Evolutionary conservation across 495 filamentous ascomycete genomes (phyloP).

Genomic region (Echria macrotheca): DNA sequence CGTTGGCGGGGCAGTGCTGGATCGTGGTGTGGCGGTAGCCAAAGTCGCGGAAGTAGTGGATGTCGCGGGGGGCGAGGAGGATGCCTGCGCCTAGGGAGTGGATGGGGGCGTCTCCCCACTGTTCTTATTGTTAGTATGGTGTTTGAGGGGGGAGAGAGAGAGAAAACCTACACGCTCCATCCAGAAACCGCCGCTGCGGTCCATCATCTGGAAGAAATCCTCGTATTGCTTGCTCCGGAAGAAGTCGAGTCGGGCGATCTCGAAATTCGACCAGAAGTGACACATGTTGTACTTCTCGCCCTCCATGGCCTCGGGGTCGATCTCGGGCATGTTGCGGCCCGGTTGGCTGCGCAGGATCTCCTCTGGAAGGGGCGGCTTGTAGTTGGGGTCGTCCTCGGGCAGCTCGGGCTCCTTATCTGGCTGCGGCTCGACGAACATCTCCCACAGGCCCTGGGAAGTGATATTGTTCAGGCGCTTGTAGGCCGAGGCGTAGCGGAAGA

Average conservation of each 20-base stretch:
- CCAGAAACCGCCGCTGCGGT: conserved; percentile 96
- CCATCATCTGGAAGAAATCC: conserved; percentile 99
- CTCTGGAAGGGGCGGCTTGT: conserved; percentile 73
- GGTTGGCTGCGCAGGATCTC: conserved; percentile 77
- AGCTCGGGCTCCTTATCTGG: conserved; percentile 51
- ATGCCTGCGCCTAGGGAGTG: conserved; percentile 94
- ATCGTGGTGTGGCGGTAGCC: conserved; percentile 98
- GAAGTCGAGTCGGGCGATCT: conserved; percentile 91
- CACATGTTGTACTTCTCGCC: conserved; percentile 99
- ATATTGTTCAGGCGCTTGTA: conserved; percentile 93
- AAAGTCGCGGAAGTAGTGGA: conserved; percentile 99
- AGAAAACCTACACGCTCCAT: conserved; percentile 77
- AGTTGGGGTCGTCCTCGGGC: conserved; percentile 57
- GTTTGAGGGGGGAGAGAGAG: background rate
- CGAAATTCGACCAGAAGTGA: conserved; percentile 99
- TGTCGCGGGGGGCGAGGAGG: conserved; percentile 73
- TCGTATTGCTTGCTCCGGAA: conserved; percentile 95
- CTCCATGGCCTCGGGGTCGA: conserved; percentile 93
- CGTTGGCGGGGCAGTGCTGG: conserved; percentile 97
- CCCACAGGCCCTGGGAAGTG: conserved; percentile 89
- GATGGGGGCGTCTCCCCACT: conserved; percentile 99
- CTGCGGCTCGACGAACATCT: conserved; percentile 89
- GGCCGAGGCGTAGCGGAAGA: conserved; percentile 98
- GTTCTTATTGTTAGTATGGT: conserved; percentile 10
- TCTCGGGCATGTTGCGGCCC: conserved; percentile 65